phyloP scores from a whole-genome alignment of 495 filamentous ascomycete genomes.

The Apiosordaria backusii region DNA sequence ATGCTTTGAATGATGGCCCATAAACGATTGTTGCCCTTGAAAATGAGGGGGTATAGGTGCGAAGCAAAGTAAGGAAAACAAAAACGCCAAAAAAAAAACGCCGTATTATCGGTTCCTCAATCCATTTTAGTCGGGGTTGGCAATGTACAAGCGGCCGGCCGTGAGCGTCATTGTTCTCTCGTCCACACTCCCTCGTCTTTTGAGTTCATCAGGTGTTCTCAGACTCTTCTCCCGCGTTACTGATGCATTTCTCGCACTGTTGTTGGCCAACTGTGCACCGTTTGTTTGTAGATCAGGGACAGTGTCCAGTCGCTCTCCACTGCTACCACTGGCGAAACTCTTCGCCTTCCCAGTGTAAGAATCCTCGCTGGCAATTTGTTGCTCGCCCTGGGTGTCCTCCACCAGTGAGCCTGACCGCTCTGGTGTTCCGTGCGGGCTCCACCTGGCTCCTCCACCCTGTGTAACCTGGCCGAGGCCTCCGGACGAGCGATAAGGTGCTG shows the following conservation, averaged over 20 bases:
- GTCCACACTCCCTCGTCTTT: conserved; percentile 50
- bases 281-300: conserved; percentile 41
- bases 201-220: conserved; percentile 70
- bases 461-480: conserved; percentile 35
- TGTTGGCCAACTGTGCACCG: conserved; percentile 45
- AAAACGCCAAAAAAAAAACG: background rate
- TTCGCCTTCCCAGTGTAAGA: conserved; percentile 38
- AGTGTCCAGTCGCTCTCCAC: conserved; percentile 49
- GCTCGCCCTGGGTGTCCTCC: conserved; percentile 34
- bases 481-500: conserved; percentile 53
- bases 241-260: conserved; percentile 49
- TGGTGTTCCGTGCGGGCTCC: conserved; percentile 70
- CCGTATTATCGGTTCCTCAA: background rate
- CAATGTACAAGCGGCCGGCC: conserved; percentile 78
- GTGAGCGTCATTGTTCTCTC: conserved; percentile 85
- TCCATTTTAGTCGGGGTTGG: conserved; percentile 73
- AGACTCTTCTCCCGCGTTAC: conserved; percentile 61
- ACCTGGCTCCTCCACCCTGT: conserved; percentile 45
- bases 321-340: conserved; percentile 54
- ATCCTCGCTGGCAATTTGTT: conserved; percentile 35
- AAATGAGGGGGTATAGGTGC: background rate
- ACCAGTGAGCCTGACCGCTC: conserved; percentile 45
- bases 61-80: background rate
- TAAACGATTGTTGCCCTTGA: background rate
- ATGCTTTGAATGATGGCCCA: conserved; percentile 2